These are phyloP conservation scores for Hymenoscyphus infarciens DNA, from an alignment of 2,329 filamentous ascomycete genomes.

Conservation along the genomic window DNA sequence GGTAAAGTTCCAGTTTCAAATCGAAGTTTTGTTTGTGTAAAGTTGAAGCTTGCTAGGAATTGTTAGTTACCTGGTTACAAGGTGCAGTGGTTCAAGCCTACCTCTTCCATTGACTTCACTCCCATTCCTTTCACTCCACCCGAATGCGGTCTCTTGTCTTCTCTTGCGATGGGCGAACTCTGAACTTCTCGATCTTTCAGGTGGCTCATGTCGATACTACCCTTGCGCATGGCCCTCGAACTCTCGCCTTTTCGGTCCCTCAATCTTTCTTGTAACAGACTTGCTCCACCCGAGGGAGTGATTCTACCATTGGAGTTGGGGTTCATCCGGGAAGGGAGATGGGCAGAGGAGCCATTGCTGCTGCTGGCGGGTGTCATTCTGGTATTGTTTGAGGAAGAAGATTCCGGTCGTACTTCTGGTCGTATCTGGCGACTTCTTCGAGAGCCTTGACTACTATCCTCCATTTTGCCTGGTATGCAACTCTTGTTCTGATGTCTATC, in stretches of 20 bases:
- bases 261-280: slow-evolving; percentile 35
- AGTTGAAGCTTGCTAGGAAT: slow-evolving; percentile 56
- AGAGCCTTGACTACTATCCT: slow-evolving; percentile 21
- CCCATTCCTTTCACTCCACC: slow-evolving; percentile 50
- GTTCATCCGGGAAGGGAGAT: slow-evolving; percentile 15
- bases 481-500: not conserved
- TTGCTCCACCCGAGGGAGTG: slow-evolving; percentile 22
- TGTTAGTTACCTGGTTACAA: slow-evolving; percentile 15
- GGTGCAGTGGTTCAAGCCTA: slow-evolving; percentile 35
- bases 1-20: slow-evolving; percentile 68
- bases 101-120: slow-evolving; percentile 65
- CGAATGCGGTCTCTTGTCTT: slow-evolving; percentile 32
- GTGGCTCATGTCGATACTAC: slow-evolving; percentile 25
- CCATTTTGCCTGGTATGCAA: slow-evolving; percentile 12
- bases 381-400: slow-evolving; percentile 25
- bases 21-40: slow-evolving; percentile 76
- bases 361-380: slow-evolving; percentile 28
- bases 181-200: slow-evolving; percentile 24
- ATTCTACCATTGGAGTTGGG: slow-evolving; percentile 6
- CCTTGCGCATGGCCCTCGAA: slow-evolving; percentile 23
- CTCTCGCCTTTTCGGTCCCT: slow-evolving; percentile 35
- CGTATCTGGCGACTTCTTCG: slow-evolving; percentile 17
- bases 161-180: slow-evolving; percentile 31
- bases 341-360: slow-evolving; percentile 21
- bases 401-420: slow-evolving; percentile 25